These are phyloP conservation scores for Cicer pinnatifidum DNA, from an alignment of 306 rosid genomes.

Conservation along the genomic window DNA sequence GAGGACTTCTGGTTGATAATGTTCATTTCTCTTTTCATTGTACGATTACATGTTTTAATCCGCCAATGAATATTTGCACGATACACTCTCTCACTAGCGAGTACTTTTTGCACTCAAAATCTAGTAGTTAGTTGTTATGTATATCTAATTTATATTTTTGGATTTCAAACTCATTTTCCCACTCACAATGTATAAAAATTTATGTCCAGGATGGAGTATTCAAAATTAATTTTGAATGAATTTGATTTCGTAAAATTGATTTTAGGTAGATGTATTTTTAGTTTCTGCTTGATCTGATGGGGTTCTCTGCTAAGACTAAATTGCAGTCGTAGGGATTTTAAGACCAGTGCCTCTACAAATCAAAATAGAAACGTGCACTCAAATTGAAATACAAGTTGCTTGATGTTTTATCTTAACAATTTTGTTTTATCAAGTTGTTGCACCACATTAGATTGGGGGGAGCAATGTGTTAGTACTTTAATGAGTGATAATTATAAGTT, in stretches of 20 bases:
- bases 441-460: background rate
- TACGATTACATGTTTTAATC: background rate
- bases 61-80: background rate
- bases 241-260: too few relatives aligned
- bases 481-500: constrained; percentile 1
- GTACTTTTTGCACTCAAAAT: background rate
- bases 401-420: background rate
- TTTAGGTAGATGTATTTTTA: too few relatives aligned
- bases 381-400: background rate
- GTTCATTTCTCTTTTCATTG: background rate
- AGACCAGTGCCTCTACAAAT: background rate
- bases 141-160: background rate
- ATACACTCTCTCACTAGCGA: background rate
- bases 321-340: background rate
- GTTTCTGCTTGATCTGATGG: too few relatives aligned
- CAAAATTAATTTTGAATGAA: background rate
- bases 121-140: background rate
- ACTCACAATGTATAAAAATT: background rate
- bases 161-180: constrained; percentile 6
- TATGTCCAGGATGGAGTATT: too few relatives aligned
- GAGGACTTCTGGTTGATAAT: too few relatives aligned
- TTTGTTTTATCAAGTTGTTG: background rate
- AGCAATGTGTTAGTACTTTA: background rate
- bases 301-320: background rate
- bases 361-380: background rate